Percentiles rank a stretch among this genome's conserved stretches.
Conservation (phyloP, 116 monocot genomes). For the Thalassia testudinum region DNA sequence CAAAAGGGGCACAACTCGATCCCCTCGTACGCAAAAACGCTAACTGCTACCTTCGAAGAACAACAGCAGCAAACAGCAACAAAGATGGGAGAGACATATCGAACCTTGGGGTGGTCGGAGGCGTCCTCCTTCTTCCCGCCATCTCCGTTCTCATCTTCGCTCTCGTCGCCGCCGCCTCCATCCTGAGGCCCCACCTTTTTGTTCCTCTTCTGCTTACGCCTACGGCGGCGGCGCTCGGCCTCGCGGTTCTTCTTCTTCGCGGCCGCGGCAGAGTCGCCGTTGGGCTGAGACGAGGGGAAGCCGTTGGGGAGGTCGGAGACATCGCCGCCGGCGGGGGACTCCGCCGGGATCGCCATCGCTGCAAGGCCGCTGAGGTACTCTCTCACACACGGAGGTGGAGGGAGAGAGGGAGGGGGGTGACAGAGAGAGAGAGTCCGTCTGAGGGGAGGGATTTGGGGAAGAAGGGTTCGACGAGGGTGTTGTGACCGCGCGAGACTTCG, state of each 20-base stretch:
- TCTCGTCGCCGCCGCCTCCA: constrained; percentile 14
- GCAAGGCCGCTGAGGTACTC: not conserved
- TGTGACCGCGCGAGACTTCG: too few species aligned
- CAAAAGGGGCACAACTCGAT: too few species aligned
- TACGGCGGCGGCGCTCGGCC: constrained; percentile 70
- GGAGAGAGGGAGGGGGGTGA: not conserved
- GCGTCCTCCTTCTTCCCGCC: not conserved
- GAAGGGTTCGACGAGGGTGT: too few species aligned
- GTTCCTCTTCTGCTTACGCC: constrained; percentile 92
- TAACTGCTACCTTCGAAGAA: not conserved
- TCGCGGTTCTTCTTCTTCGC: constrained; percentile 63
- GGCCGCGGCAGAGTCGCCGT: constrained; percentile 10
- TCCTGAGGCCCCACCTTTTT: constrained; percentile 9
- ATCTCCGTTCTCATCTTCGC: constrained; percentile 14
- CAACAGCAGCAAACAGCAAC: not conserved
- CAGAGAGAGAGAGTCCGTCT: not conserved
- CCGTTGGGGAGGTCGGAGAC: constrained; percentile 8
- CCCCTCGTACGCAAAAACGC: too few species aligned
- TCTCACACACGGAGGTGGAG: not conserved
- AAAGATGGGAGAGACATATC: not conserved
- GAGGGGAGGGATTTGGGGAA: too few species aligned
- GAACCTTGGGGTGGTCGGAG: constrained; percentile 10
- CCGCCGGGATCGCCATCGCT: constrained; percentile 20
- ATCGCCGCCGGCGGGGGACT: constrained; percentile 4
- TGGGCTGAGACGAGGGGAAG: not conserved